These are phyloP conservation scores for Monosporascus ibericus DNA, from an alignment of 2,329 filamentous ascomycete species.

Conservation along the genomic window DNA sequence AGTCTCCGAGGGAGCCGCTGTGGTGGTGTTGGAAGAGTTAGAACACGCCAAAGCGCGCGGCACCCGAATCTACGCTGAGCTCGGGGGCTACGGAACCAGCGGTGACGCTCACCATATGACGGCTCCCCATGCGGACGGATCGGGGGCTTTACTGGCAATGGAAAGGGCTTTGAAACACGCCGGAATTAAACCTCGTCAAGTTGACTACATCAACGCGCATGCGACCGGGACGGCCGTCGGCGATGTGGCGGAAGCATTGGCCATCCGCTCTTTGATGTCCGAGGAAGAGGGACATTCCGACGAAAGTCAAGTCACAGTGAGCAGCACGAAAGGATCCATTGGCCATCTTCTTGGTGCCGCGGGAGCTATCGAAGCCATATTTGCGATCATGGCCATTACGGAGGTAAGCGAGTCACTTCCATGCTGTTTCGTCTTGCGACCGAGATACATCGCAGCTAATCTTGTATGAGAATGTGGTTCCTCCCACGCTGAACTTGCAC, in stretches of 20 bases:
- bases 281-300: slow-evolving; percentile 60
- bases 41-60: slow-evolving; percentile 77
- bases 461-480: slow-evolving; percentile 59
- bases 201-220: slow-evolving; percentile 95
- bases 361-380: slow-evolving; percentile 84
- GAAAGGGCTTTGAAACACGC: slow-evolving; percentile 72
- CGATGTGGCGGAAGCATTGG: slow-evolving; percentile 80
- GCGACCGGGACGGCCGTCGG: slow-evolving; percentile 84
- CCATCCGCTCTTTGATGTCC: slow-evolving; percentile 72
- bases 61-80: slow-evolving; percentile 80
- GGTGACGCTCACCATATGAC: slow-evolving; percentile 94
- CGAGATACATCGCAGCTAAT: slow-evolving; percentile 7
- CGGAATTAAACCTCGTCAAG: slow-evolving; percentile 56
- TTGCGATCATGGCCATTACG: slow-evolving; percentile 71
- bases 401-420: slow-evolving; percentile 51
- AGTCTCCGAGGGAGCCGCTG: slow-evolving; percentile 84
- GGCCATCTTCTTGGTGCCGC: slow-evolving; percentile 90
- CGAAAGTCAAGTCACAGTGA: slow-evolving; percentile 68
- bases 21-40: slow-evolving; percentile 82
- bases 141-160: slow-evolving; percentile 81
- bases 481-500: slow-evolving; percentile 80
- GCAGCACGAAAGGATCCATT: slow-evolving; percentile 88
- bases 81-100: slow-evolving; percentile 84
- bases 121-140: slow-evolving; percentile 75
- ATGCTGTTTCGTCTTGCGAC: slow-evolving; percentile 6